Percentiles rank a stretch among this genome's conserved stretches.
phyloP scores from a whole-genome alignment of 495 filamentous ascomycete species.

The Xylona heveae region DNA sequence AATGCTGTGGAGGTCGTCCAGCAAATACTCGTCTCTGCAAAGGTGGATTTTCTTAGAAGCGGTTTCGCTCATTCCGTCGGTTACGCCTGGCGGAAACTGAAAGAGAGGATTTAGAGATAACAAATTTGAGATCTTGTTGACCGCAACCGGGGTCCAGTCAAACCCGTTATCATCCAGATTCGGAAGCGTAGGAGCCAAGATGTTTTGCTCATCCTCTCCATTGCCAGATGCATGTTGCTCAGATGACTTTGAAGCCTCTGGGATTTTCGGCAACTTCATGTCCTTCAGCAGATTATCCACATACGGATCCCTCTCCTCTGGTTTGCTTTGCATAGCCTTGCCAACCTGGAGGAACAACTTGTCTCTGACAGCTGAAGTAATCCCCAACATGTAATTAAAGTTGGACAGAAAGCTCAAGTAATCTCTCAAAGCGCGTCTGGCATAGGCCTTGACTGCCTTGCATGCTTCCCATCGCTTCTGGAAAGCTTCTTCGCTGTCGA shows the following conservation, averaged over 20 bases:
- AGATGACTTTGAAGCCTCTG: neutral
- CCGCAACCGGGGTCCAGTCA: no score
- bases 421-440: constrained; percentile 52
- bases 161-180: no score
- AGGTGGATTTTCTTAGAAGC: no score
- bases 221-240: no score
- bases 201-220: no score
- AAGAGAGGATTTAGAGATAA: no score
- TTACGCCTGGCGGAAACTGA: no score
- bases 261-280: neutral
- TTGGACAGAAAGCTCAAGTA: constrained; percentile 44
- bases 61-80: no score
- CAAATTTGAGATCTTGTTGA: no score
- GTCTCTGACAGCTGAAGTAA: constrained; percentile 38
- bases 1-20: no score
- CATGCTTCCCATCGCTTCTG: constrained; percentile 30
- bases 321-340: constrained; percentile 23
- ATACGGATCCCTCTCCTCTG: constrained; percentile 1
- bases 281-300: neutral
- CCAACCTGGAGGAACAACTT: constrained; percentile 46
- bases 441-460: constrained; percentile 43
- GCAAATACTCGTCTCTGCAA: no score
- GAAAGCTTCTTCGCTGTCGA: constrained; percentile 7
- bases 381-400: constrained; percentile 56
- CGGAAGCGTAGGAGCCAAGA: no score